These are phyloP conservation scores for Penicillium sp. DNA, from an alignment of 2,329 filamentous ascomycete species.

Conservation along the genomic window DNA sequence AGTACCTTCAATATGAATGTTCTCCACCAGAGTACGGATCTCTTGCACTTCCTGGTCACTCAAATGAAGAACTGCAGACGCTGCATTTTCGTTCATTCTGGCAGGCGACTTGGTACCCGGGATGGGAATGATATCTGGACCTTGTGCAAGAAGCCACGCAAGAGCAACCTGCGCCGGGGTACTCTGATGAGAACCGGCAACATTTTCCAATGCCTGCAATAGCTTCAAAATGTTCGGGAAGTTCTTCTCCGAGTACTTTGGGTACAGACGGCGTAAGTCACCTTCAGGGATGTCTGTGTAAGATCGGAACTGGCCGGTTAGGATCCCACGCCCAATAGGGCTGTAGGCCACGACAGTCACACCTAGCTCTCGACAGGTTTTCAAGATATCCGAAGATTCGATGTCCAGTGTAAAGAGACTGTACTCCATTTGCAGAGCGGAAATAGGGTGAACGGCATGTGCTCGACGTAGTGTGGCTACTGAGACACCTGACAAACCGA, in stretches of 20 bases:
- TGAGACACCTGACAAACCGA: constrained; percentile 49
- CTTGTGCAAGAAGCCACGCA: constrained; percentile 63
- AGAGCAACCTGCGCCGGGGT: constrained; percentile 60
- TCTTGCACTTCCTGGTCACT: constrained; percentile 13
- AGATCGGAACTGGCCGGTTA: constrained; percentile 41
- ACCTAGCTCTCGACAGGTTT: constrained; percentile 50
- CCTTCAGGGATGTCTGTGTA: constrained; percentile 47
- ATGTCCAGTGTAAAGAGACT: constrained; percentile 47
- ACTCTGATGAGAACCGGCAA: constrained; percentile 56
- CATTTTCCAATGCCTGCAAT: constrained; percentile 48
- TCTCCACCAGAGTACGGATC: constrained; percentile 12
- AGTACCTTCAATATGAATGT: neutral
- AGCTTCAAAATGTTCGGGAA: constrained; percentile 55
- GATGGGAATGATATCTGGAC: constrained; percentile 34
- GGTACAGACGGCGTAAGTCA: constrained; percentile 50
- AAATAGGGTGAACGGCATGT: constrained; percentile 44
- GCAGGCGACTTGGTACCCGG: constrained; percentile 23
- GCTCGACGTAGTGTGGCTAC: constrained; percentile 50
- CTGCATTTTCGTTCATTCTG: constrained; percentile 15
- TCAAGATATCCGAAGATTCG: constrained; percentile 44
- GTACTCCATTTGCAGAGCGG: constrained; percentile 51
- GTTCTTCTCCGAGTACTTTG: constrained; percentile 52
- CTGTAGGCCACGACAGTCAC: constrained; percentile 44
- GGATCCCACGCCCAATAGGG: constrained; percentile 43
- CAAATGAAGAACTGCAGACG: constrained; percentile 1